phyloP scores from a whole-genome alignment of 148 eudicot genomes.

The Oxyria digyna region DNA sequence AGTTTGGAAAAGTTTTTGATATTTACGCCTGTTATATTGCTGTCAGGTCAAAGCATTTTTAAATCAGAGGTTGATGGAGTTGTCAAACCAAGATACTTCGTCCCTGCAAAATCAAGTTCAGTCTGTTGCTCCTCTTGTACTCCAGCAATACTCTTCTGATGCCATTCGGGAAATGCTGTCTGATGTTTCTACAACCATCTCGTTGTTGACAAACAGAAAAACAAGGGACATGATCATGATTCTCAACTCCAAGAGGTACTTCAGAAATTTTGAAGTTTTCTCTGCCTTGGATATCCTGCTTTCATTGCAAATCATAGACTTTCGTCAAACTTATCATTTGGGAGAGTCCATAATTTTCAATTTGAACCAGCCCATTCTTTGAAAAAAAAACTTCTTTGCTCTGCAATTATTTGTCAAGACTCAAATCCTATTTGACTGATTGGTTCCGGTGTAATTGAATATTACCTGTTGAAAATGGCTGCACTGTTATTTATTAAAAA shows the following conservation, averaged over 20 bases:
- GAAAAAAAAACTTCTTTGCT: no score
- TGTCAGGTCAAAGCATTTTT: slow-evolving; percentile 77
- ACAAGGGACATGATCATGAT: slow-evolving; percentile 85
- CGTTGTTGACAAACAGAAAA: slow-evolving; percentile 65
- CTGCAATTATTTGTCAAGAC: no score
- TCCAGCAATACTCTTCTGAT: slow-evolving; percentile 80
- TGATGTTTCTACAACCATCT: slow-evolving; percentile 58
- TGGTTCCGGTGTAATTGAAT: not conserved
- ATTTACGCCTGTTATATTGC: not conserved
- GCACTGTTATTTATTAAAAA: not conserved
- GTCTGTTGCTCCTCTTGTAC: slow-evolving; percentile 77
- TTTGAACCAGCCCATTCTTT: not conserved
- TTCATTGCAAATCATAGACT: not conserved
- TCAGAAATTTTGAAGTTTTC: not conserved
- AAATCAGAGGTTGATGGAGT: slow-evolving; percentile 61
- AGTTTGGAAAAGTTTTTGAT: slow-evolving; percentile 4
- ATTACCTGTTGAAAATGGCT: not conserved
- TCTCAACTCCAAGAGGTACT: slow-evolving; percentile 85
- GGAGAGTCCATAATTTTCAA: not conserved
- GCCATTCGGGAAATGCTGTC: slow-evolving; percentile 68
- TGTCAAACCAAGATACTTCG: slow-evolving; percentile 67
- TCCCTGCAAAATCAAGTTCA: slow-evolving; percentile 95
- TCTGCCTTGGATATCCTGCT: not conserved
- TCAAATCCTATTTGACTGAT: not conserved
- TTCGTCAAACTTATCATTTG: not conserved